Percentiles rank a stretch among this genome's conserved stretches.
phyloP scores from a whole-genome alignment of 768 basidiomycete species.

The Chalciporus pseudorubinellus region DNA sequence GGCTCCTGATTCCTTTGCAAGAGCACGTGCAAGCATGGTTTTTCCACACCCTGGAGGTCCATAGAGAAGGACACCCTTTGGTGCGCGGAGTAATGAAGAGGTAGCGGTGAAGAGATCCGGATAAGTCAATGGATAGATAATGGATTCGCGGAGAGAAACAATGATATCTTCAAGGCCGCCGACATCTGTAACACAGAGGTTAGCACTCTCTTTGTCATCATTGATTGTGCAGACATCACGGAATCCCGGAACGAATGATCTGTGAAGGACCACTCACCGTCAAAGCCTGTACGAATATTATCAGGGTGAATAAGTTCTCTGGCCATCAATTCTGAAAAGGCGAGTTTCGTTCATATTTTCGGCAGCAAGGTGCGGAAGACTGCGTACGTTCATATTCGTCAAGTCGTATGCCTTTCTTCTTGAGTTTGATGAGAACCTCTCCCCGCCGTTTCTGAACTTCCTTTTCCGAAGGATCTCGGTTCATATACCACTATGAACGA shows the following conservation, averaged over 20 bases:
- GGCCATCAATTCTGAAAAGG: slow-evolving; percentile 68
- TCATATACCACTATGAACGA: slow-evolving; percentile 59
- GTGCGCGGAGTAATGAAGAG: slow-evolving; percentile 81
- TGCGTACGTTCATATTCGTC: slow-evolving; percentile 87
- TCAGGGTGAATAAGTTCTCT: slow-evolving; percentile 92
- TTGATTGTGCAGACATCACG: background rate
- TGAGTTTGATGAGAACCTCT: slow-evolving; percentile 67
- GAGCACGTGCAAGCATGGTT: slow-evolving; percentile 98
- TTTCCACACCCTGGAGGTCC: slow-evolving; percentile 99
- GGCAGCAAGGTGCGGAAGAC: background rate
- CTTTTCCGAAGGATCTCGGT: slow-evolving; percentile 50
- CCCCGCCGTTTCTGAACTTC: slow-evolving; percentile 66
- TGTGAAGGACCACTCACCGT: slow-evolving; percentile 44
- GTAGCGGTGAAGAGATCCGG: slow-evolving; percentile 83
- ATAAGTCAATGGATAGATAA: slow-evolving; percentile 92
- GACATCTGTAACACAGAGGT: slow-evolving; percentile 53
- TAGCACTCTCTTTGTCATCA: background rate
- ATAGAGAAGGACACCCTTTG: slow-evolving; percentile 93
- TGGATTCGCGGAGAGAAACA: slow-evolving; percentile 85
- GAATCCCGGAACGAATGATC: background rate
- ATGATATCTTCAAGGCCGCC: slow-evolving; percentile 93
- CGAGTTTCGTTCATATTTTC: background rate
- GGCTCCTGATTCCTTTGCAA: slow-evolving; percentile 95
- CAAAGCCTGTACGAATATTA: slow-evolving; percentile 75
- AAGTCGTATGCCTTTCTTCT: slow-evolving; percentile 70